Base-by-base conservation (phyloP, 2,329 filamentous ascomycete genomes). In the Epichloe sylvatica region DNA sequence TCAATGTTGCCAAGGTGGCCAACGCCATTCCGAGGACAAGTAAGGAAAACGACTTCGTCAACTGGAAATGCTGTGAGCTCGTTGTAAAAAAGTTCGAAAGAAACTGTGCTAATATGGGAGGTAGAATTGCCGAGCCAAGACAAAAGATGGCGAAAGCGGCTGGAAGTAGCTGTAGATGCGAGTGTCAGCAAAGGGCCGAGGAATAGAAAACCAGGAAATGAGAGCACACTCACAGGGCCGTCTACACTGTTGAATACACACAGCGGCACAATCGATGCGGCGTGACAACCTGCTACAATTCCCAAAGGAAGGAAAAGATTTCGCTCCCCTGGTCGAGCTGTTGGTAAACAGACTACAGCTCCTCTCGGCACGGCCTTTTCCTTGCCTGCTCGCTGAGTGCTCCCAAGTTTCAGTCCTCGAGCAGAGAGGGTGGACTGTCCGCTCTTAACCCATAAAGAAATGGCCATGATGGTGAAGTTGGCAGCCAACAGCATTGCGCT, bases 401-500 rank as follows among this genome's bases (percentile, higher is more conserved):
- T 6, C n/a, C 7, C 17, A 7, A n/a, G 23, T 33, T 33, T 17
- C 12, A 23, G 17, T n/a, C 1, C 23, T 45, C 7, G 36, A 17
- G 12, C 21, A 25, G 43, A 45, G 7, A 55, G n/a, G n/a, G 45
- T 30, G 4, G 57, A 50, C 50, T 77, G 76, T 1, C 91, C 91
- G 59, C 87, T 95, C 65, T 86, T 82, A 15, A 96, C 76, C 92
- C 92, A 98, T n/a, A 96, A 72, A 15, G 83, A 83, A 57, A 97
- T 91, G 5, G 91, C 88, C 73, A 91, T 94, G 63, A 98, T 91
- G 33, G 86, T 95, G 62, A 97, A 97, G 64, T 90, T 96, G 41
- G 83, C 85, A 2, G 92, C 92, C 51, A 98, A 77, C 46, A 97
- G 70, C 92, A 98, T 98, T n/a, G 92, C 92, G 58, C 88, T 94